These are phyloP conservation scores for Beauveria bassiana DNA, from an alignment of 2,329 filamentous ascomycete species.

Conservation along the genomic window DNA sequence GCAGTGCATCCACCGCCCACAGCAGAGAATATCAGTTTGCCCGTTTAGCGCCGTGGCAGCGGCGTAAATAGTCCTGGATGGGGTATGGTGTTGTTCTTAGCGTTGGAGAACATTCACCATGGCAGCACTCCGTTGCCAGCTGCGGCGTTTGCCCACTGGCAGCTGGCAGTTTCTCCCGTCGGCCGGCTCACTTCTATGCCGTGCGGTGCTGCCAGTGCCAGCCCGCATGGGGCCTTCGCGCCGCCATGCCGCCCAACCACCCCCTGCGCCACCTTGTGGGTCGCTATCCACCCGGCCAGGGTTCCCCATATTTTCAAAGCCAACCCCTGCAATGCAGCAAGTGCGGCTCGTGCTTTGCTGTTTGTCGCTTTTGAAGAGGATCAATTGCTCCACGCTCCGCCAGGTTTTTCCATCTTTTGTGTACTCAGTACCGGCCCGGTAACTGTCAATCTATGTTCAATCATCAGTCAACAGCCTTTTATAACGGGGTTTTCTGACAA, in stretches of 20 bases:
- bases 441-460: background rate
- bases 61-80: too few relatives aligned
- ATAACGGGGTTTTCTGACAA: background rate
- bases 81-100: too few relatives aligned
- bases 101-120: too few relatives aligned
- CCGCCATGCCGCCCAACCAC: background rate
- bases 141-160: background rate
- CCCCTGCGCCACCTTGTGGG: constrained; percentile 2
- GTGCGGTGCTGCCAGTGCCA: too few relatives aligned
- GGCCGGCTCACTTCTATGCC: too few relatives aligned
- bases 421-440: background rate
- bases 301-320: constrained; percentile 8
- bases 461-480: background rate
- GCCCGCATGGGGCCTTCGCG: too few relatives aligned
- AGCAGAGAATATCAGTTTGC: too few relatives aligned
- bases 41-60: too few relatives aligned
- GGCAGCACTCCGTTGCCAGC: too few relatives aligned
- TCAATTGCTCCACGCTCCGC: background rate
- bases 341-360: background rate
- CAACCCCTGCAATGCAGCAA: background rate
- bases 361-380: background rate
- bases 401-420: too few relatives aligned
- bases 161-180: background rate
- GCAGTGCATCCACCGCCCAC: too few relatives aligned
- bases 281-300: background rate